These are phyloP conservation scores for Alternaria hordeiaustralica DNA, from an alignment of 2,329 filamentous ascomycete genomes.

Conservation along the genomic window DNA sequence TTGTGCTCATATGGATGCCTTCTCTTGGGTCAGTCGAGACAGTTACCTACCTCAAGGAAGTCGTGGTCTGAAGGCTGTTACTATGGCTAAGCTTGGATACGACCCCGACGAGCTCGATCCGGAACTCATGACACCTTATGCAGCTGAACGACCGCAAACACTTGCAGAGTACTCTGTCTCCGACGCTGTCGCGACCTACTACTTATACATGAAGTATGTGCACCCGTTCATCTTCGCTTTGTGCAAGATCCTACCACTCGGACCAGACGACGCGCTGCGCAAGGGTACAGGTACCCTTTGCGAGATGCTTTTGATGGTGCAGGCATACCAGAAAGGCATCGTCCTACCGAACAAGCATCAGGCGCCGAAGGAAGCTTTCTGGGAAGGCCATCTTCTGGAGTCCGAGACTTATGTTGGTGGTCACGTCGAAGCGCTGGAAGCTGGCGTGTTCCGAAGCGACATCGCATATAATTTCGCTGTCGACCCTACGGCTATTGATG, in stretches of 20 bases:
- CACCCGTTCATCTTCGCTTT: constrained; percentile 99
- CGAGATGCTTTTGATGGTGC: constrained; percentile 99
- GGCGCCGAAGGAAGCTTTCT: constrained; percentile 89
- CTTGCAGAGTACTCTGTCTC: constrained; percentile 98
- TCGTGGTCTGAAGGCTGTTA: constrained; percentile 95
- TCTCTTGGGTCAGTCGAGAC: constrained; percentile 98
- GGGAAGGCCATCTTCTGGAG: constrained; percentile 93
- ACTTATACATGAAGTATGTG: constrained; percentile 99
- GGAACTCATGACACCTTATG: constrained; percentile 92
- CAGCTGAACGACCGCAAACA: constrained; percentile 87
- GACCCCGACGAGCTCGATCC: constrained; percentile 98
- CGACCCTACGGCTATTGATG: constrained; percentile 87
- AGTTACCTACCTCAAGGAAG: constrained; percentile 97
- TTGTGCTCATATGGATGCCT: constrained; percentile 98
- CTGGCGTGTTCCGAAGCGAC: constrained; percentile 93
- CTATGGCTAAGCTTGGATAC: constrained; percentile 96
- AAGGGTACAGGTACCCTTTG: constrained; percentile 99
- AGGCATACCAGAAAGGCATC: constrained; percentile 91
- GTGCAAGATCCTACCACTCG: constrained; percentile 93
- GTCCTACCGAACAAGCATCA: constrained; percentile 96
- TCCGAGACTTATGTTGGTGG: constrained; percentile 98
- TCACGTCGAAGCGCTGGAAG: constrained; percentile 98
- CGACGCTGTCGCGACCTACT: constrained; percentile 98
- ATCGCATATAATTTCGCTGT: constrained; percentile 94
- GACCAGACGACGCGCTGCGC: constrained; percentile 87